Conservation (phyloP, 1,139 yeast species). For the Pichia sp. region DNA sequence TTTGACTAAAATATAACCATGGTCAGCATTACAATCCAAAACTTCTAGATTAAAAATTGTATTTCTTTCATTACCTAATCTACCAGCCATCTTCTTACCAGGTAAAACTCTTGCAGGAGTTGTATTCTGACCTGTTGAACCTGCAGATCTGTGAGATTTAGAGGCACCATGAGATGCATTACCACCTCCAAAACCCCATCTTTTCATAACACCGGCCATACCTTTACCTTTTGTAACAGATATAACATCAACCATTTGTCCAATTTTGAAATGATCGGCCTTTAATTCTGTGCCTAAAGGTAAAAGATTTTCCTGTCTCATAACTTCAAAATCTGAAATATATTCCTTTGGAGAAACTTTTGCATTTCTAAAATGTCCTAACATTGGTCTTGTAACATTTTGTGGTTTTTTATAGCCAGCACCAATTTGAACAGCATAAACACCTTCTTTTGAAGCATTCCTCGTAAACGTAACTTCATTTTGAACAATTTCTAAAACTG, state of each 20-base stretch:
- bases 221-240: slow-evolving; percentile 92
- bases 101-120: slow-evolving; percentile 95
- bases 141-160: slow-evolving; percentile 88
- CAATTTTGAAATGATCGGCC: slow-evolving; percentile 79
- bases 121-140: slow-evolving; percentile 94
- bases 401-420: slow-evolving; percentile 58
- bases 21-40: slow-evolving; percentile 70
- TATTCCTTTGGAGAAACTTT: slow-evolving; percentile 77
- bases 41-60: slow-evolving; percentile 76
- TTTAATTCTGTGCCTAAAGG: slow-evolving; percentile 72
- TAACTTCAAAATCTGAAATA: slow-evolving; percentile 72
- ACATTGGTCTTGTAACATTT: slow-evolving; percentile 56
- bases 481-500: slow-evolving; percentile 80
- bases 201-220: slow-evolving; percentile 96
- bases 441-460: slow-evolving; percentile 65
- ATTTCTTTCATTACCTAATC: slow-evolving; percentile 74
- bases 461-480: slow-evolving; percentile 78
- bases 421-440: slow-evolving; percentile 85
- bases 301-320: slow-evolving; percentile 56
- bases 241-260: slow-evolving; percentile 77
- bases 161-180: slow-evolving; percentile 96
- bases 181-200: slow-evolving; percentile 88
- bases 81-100: slow-evolving; percentile 98
- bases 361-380: slow-evolving; percentile 78
- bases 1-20: slow-evolving; percentile 75